phyloP scores from a whole-genome alignment of 371 early-diverging fungal species.

The Mortierella sp. region DNA sequence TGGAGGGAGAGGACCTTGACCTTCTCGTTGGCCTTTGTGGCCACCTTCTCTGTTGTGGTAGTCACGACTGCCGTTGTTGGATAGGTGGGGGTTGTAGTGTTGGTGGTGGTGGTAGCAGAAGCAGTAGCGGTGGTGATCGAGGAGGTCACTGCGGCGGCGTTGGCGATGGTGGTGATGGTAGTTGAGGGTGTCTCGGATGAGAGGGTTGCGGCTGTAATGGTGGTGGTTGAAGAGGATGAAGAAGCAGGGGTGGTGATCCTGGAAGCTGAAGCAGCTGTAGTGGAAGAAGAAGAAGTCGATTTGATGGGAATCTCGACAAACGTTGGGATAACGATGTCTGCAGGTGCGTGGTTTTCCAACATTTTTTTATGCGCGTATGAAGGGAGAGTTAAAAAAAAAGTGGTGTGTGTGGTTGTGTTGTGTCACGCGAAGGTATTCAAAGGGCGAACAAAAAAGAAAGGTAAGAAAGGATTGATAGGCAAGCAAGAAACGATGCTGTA shows the following conservation, averaged over 20 bases:
- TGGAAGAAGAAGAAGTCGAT: neutral
- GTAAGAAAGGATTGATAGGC: neutral
- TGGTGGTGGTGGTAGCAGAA: neutral
- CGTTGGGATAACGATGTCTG: slow-evolving; percentile 28
- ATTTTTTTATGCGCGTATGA: slow-evolving; percentile 9
- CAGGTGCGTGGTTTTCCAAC: slow-evolving; percentile 25
- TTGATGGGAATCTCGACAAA: slow-evolving; percentile 24
- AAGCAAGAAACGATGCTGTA: neutral
- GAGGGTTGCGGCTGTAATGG: neutral
- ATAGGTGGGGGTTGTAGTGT: neutral
- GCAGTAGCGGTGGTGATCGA: neutral
- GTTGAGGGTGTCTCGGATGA: neutral
- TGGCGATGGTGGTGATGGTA: slow-evolving; percentile 9
- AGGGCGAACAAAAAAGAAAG: neutral
- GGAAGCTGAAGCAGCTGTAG: neutral
- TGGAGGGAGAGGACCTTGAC: slow-evolving; percentile 47
- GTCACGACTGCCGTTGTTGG: neutral
- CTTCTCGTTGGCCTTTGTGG: neutral
- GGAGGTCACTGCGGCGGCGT: neutral
- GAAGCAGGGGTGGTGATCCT: neutral
- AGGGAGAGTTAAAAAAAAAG: neutral
- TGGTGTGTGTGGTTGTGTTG: slow-evolving; percentile 5
- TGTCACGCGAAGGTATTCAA: neutral
- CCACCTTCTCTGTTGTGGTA: neutral
- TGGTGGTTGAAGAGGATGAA: neutral